A percentile compares a stretch with the other conserved stretches of the same genome.
These are phyloP conservation scores for Botryotinia calthae DNA, from an alignment of 2,329 filamentous ascomycete species.

Conservation along the genomic window DNA sequence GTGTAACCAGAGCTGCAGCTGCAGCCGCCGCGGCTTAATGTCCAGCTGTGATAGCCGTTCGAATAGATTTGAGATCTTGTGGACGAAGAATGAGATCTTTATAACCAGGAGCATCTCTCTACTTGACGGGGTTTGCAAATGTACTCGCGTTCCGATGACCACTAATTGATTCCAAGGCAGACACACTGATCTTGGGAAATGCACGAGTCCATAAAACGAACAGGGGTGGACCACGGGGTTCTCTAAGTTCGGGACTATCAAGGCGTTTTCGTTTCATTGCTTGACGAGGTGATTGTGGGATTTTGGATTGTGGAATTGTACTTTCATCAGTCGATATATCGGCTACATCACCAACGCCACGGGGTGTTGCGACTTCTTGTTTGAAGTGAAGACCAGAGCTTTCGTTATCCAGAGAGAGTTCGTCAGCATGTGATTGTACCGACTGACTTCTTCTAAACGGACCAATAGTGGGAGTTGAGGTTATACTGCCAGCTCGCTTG, in stretches of 20 bases:
- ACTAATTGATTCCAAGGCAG: conserved; percentile 72
- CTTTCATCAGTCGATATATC: conserved; percentile 55
- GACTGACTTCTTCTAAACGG: conserved; percentile 45
- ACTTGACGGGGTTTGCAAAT: conserved; percentile 72
- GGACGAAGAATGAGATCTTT: conserved; percentile 70
- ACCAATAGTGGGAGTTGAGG: conserved; percentile 37
- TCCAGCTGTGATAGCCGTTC: conserved; percentile 71
- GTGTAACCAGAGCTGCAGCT: conserved; percentile 54
- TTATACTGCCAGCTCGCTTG: conserved; percentile 32
- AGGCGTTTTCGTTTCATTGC: conserved; percentile 55
- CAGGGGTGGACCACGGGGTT: conserved; percentile 54
- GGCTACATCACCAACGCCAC: conserved; percentile 52
- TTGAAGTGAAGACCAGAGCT: conserved; percentile 49
- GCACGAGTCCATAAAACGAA: conserved; percentile 74
- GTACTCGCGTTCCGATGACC: conserved; percentile 77
- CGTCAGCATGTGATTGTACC: conserved; percentile 48
- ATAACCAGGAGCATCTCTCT: conserved; percentile 74
- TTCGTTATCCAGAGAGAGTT: conserved; percentile 47
- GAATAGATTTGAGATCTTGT: conserved; percentile 75
- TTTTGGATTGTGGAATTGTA: conserved; percentile 20
- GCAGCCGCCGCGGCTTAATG: conserved; percentile 63
- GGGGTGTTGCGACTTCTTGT: conserved; percentile 57
- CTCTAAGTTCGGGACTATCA: conserved; percentile 36
- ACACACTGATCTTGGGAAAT: conserved; percentile 69
- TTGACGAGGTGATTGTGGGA: conserved; percentile 39